A percentile compares a stretch with the other conserved stretches of the same genome.
phyloP scores from a whole-genome alignment of 257 asterid species.

The Primulina huaijiensis region DNA sequence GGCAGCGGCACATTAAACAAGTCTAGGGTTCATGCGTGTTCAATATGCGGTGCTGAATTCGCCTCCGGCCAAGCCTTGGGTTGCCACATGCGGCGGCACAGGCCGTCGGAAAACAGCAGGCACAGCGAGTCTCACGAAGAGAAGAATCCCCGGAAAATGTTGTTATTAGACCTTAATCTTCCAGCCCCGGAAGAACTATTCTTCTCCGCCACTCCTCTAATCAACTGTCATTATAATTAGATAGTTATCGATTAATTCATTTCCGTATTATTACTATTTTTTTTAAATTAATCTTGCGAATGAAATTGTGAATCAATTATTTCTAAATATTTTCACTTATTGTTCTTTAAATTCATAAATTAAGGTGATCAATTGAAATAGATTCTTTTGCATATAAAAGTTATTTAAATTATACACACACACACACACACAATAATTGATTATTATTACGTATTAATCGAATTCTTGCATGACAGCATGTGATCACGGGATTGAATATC shows the following conservation, averaged over 20 bases:
- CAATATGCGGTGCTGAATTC: constrained; percentile 82
- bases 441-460: neutral
- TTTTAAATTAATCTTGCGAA: neutral
- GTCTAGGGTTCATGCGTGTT: constrained; percentile 73
- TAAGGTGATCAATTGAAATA: neutral
- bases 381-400: neutral
- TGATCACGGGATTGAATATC: neutral
- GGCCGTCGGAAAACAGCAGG: constrained; percentile 34
- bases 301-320: constrained; percentile 34
- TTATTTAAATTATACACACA: no score
- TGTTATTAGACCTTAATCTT: constrained; percentile 82
- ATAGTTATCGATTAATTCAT: constrained; percentile 29
- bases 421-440: no score
- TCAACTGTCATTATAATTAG: constrained; percentile 70
- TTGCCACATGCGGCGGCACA: constrained; percentile 96
- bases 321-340: neutral
- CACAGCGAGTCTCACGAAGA: constrained; percentile 30
- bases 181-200: constrained; percentile 84
- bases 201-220: constrained; percentile 68
- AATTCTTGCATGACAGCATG: neutral
- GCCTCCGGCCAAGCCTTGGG: constrained; percentile 91
- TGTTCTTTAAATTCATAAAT: neutral
- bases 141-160: constrained; percentile 46
- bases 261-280: constrained; percentile 20
- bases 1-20: constrained; percentile 20